Base-by-base conservation (phyloP, 257 asterid genomes). In the Fraxinus americana region DNA sequence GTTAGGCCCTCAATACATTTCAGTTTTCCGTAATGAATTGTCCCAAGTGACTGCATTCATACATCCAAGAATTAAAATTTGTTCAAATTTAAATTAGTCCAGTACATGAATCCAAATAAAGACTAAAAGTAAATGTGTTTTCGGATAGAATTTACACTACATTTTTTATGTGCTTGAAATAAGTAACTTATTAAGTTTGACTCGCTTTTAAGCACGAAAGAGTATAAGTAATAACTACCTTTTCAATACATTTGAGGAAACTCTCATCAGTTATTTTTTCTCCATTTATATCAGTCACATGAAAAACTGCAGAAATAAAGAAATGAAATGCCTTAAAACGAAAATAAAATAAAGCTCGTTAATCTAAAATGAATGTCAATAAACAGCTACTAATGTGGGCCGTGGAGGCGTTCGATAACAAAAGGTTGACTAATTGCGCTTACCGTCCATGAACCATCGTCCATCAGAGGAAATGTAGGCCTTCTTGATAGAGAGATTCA, bases 361-460 rank as follows among this genome's bases (percentile, higher is more conserved):
- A 13, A 19, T 39, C 45, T 7, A n/a, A 72, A 61, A 25, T 50
- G 67, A 35, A 30, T 27, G 41, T 29, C 50, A 67, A 34, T 29
- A 50, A 50, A 50, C 61, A 17, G 61, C 43, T 38, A 38, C 43
- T 38, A 38, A 38, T 38, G 43, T 7, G 2, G 13, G 13, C 25
- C 19, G 4, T 50, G 61, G 21, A 17, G 48, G 83, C 73, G 79
- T 76, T 45, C 17, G 67, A 29, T 34, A 81, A 83, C 48, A 14
- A 48, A 16, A 48, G 7, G n/a, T 41, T 19, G 7, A 41, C 48
- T 9, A 2, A 41, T 41, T 41, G 52, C 4, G 81, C 94, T 86
- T 77, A 93, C 99, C 98, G 78, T 96, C 96, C 99, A 96, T 96
- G 89, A 89, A 96, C 99, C 99, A 96, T 82, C 91, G 94, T 0